phyloP scores from a whole-genome alignment of 2,329 filamentous ascomycete genomes.

The Claviceps paspali region DNA sequence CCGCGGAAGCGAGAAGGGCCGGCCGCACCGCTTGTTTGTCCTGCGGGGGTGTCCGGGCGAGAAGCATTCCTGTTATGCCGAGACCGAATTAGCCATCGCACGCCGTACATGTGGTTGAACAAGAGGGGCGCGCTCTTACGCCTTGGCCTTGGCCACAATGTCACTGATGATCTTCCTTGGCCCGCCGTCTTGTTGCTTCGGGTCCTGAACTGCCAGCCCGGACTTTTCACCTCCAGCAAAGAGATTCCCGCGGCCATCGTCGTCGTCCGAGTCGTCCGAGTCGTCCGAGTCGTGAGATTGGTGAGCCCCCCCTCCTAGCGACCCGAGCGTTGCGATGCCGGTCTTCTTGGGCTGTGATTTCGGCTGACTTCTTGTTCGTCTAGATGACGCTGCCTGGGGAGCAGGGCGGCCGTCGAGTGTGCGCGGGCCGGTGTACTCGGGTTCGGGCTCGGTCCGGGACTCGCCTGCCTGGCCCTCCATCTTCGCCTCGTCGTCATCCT shows the following conservation, averaged over 20 bases:
- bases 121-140: too few species aligned
- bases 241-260: conserved; percentile 48
- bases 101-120: too few species aligned
- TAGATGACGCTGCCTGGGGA: conserved; percentile 20
- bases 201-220: conserved; percentile 52
- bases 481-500: conserved; percentile 35
- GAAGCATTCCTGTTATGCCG: conserved; percentile 44
- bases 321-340: conserved; percentile 46
- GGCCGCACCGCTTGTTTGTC: conserved; percentile 33
- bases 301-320: conserved; percentile 31
- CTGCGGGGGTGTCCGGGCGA: conserved; percentile 33
- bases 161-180: conserved; percentile 44
- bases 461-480: conserved; percentile 17
- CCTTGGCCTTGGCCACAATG: conserved; percentile 47
- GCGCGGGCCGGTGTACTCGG: conserved; percentile 42
- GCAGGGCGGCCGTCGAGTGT: conserved; percentile 49
- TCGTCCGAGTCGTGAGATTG: conserved; percentile 42
- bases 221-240: conserved; percentile 83
- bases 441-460: conserved; percentile 13
- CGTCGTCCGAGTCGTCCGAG: conserved; percentile 38
- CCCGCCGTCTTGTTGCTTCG: conserved; percentile 27
- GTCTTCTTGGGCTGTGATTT: conserved; percentile 34
- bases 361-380: conserved; percentile 18
- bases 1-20: conserved; percentile 47
- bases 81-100: too few species aligned